Conservation (phyloP, 306 rosid species). For the Vicia villosa region DNA sequence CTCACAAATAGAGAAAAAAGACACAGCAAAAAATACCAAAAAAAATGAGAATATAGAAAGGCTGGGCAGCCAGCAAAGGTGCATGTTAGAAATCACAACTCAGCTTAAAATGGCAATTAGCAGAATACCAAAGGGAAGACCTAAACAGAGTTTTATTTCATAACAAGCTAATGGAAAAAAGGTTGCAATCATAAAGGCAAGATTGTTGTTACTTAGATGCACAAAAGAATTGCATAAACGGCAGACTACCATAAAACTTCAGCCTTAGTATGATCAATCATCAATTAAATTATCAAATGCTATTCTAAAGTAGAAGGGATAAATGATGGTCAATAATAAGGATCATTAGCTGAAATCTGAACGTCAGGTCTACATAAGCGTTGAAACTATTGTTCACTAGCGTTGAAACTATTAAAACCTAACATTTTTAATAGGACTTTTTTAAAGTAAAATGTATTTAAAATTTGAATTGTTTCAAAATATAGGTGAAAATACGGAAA, state of each 20-base stretch:
- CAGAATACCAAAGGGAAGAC: conserved; percentile 20
- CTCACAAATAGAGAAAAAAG: not conserved
- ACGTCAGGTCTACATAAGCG: not conserved
- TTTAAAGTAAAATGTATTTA: not conserved
- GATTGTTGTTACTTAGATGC: conserved; percentile 1
- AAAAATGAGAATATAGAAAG: not conserved
- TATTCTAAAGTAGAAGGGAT: conserved; percentile 5
- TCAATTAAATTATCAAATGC: conserved; percentile 12
- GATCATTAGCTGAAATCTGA: conserved; percentile 6
- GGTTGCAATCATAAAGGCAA: conserved; percentile 6
- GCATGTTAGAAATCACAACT: not conserved
- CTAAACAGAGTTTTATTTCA: not conserved
- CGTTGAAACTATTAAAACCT: conserved; percentile 1
- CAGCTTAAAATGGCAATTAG: conserved; percentile 20
- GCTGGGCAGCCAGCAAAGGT: conserved; percentile 2
- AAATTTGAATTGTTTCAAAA: conserved; percentile 28
- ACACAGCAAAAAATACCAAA: not conserved
- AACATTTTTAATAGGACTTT: not conserved
- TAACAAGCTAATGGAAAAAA: conserved; percentile 6
- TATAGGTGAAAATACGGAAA: conserved; percentile 10
- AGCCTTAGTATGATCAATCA: not conserved
- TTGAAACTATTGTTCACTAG: conserved; percentile 16
- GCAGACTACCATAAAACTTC: conserved; percentile 9
- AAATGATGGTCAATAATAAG: not conserved
- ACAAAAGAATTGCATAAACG: conserved; percentile 17